phyloP scores from a whole-genome alignment of 192 early-diverging fungal species.

The Podila epicladia region DNA sequence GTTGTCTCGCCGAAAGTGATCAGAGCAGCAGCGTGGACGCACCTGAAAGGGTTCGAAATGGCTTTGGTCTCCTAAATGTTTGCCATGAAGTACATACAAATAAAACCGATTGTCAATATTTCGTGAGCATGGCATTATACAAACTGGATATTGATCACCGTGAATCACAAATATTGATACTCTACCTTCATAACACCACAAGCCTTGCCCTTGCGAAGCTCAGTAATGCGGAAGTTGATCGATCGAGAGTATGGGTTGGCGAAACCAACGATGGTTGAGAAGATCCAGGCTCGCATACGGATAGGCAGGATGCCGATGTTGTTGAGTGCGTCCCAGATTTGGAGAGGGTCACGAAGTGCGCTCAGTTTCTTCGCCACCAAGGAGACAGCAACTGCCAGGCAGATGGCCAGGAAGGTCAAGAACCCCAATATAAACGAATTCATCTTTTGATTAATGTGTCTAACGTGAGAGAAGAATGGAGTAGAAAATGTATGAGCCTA shows the following conservation, averaged over 20 bases:
- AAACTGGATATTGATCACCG: too few relatives aligned
- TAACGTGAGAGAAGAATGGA: not conserved
- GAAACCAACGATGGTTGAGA: slow-evolving; percentile 52
- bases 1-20: slow-evolving; percentile 67
- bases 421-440: not conserved
- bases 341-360: slow-evolving; percentile 50
- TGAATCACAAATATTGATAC: too few relatives aligned
- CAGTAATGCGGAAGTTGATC: slow-evolving; percentile 65
- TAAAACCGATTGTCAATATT: not conserved
- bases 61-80: slow-evolving; percentile 57
- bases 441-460: not conserved
- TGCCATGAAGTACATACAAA: not conserved
- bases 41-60: slow-evolving; percentile 61
- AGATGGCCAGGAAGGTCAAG: not conserved
- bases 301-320: slow-evolving; percentile 54
- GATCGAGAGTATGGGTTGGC: slow-evolving; percentile 61
- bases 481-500: not conserved
- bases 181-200: slow-evolving; percentile 64
- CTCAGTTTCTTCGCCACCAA: slow-evolving; percentile 38
- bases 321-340: slow-evolving; percentile 61
- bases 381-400: slow-evolving; percentile 3
- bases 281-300: slow-evolving; percentile 57
- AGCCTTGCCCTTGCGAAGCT: slow-evolving; percentile 62
- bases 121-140: too few relatives aligned
- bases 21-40: slow-evolving; percentile 62